Conservation (phyloP, 1,284 basidiomycete species). For the Rhodotorula sp. region DNA sequence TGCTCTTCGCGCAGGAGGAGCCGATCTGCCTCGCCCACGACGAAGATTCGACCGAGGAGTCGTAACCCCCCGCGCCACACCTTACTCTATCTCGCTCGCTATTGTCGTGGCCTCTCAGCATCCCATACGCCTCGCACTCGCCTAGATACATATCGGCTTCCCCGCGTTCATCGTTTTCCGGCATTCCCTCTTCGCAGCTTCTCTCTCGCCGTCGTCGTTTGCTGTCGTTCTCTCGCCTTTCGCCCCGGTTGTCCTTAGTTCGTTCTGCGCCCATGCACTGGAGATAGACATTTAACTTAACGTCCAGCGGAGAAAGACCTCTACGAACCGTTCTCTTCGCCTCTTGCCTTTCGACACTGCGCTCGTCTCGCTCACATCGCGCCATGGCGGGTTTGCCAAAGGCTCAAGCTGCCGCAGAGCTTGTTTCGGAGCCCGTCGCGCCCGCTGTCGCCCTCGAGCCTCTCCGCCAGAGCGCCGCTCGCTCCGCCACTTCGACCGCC, state of each 20-base stretch:
- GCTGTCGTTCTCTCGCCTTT: too few relatives aligned
- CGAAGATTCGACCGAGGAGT: constrained; percentile 19
- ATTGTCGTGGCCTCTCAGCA: background rate
- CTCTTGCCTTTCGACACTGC: background rate
- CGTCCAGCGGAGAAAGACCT: too few relatives aligned
- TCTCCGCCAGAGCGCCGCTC: background rate
- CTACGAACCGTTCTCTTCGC: background rate
- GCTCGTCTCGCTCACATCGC: background rate
- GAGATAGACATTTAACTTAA: too few relatives aligned
- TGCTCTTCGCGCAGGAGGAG: constrained; percentile 33
- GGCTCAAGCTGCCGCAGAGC: background rate
- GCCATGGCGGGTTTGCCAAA: background rate
- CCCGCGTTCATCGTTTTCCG: too few relatives aligned
- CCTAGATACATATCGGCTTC: too few relatives aligned
- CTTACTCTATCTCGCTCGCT: background rate
- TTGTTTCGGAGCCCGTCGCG: background rate
- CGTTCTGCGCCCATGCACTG: too few relatives aligned
- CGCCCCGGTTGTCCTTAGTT: too few relatives aligned
- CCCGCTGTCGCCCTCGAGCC: background rate
- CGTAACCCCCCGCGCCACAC: background rate
- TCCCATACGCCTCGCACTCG: too few relatives aligned
- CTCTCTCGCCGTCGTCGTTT: too few relatives aligned
- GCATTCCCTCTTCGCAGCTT: too few relatives aligned
- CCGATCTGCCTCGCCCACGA: background rate
- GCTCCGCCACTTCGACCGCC: background rate